Base-by-base conservation (phyloP, 2,329 filamentous ascomycete genomes). In the Ceratocystis harringtonii region DNA sequence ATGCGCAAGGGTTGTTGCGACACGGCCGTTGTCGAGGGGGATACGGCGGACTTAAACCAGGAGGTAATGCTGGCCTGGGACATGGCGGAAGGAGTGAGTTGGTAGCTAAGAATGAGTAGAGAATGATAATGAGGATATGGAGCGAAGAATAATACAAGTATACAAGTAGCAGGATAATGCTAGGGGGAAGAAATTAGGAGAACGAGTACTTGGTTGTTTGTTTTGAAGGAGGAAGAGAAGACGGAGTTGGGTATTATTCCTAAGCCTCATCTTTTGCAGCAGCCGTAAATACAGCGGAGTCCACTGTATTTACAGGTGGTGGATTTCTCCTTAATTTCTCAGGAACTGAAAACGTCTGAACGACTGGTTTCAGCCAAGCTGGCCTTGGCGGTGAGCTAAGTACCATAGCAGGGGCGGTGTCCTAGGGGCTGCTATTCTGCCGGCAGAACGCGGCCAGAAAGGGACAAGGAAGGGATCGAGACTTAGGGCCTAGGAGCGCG, bases 61-160 rank as follows among this genome's bases (percentile, higher is more conserved):
- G 81, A 84, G 64, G 80, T 81, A 70, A 87, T 86, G 58, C 83
- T 85, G 48, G 79, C 74, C 71, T 85, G 81, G 28, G 74, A 76
- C 76, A 78, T 78, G 69, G 66, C 70, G 67, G 63, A 41, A 55
- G 22, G 41, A 7, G 17, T 6, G 50, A 30, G 50, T 8, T 52
- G 12, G 48, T 22, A 52, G 48, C 6, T 19, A 22, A 19, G 48
- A n/a, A 19, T 52, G 48, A 41, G 36, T 15, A 41, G 36, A 41
- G 3, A 41, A 41, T 41, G 36, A 41, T 41, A 15, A 10, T 41
- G 45, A 22, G 17, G 17, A 48, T n/a, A 48, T 48, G 45, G 45
- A 48, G 17, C 17, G 45, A 48, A 19, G 19, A 22, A 48, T 19
- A n/a, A 48, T 22, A 48, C 17, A 48, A 48, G 44, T 19, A 10